phyloP scores from a whole-genome alignment of 2,329 filamentous ascomycete species.

The Aspergillus sergii region DNA sequence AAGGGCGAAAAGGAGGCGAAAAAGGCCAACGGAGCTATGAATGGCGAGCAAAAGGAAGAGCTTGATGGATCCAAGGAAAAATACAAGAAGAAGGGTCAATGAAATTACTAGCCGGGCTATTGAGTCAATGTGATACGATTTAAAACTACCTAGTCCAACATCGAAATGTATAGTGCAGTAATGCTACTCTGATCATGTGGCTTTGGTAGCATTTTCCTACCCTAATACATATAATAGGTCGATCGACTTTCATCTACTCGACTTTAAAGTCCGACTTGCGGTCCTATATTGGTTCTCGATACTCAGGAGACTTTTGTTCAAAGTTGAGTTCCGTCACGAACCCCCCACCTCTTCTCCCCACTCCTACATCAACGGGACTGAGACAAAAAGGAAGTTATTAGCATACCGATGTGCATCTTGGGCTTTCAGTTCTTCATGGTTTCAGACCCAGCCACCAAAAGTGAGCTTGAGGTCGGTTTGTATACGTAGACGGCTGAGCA shows the following conservation, averaged over 20 bases:
- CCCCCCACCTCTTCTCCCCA: no score
- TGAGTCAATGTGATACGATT: conserved; percentile 30
- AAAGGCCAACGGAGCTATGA: conserved; percentile 47
- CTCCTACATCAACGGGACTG: background rate
- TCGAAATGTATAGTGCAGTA: conserved; percentile 33
- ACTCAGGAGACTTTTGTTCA: background rate
- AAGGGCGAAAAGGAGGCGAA: conserved; percentile 66
- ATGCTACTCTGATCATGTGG: conserved; percentile 8
- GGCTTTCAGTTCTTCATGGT: background rate
- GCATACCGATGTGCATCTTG: background rate
- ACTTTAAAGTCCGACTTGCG: background rate
- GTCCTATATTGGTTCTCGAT: background rate
- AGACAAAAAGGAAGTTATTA: background rate
- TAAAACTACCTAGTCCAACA: conserved; percentile 26
- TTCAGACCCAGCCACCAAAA: background rate
- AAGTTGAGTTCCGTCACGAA: background rate
- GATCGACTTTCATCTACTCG: background rate
- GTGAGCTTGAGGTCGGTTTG: background rate
- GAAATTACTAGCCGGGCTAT: conserved; percentile 13
- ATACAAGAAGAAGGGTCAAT: conserved; percentile 56
- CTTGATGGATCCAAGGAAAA: conserved; percentile 61
- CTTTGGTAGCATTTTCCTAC: background rate
- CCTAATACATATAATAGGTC: background rate
- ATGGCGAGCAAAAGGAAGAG: conserved; percentile 59
- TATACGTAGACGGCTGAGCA: background rate